Evolutionary conservation across 2,329 filamentous ascomycete species (phyloP).

Genomic region (Sporothrix pallida): DNA sequence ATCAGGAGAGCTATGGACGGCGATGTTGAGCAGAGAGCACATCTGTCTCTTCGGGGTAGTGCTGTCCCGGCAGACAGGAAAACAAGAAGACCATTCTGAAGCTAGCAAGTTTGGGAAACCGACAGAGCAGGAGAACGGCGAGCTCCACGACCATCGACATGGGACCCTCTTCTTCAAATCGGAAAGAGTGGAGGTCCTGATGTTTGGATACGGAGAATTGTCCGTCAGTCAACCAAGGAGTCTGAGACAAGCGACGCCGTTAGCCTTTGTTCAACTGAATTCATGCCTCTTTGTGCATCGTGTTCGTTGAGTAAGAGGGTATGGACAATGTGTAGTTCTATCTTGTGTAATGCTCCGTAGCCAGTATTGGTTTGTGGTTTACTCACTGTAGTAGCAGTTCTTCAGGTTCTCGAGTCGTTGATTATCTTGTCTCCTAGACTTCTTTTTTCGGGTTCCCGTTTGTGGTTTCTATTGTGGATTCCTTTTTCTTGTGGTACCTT

Average conservation of each 20-base stretch:
- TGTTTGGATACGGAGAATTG: neutral
- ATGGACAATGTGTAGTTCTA: too few relatives aligned
- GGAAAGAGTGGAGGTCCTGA: neutral
- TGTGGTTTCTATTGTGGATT: neutral
- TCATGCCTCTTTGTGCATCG: neutral
- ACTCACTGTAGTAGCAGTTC: too few relatives aligned
- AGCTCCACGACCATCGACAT: neutral
- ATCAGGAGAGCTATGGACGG: neutral
- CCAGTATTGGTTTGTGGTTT: too few relatives aligned
- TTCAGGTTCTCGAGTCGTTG: neutral
- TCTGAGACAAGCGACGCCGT: neutral
- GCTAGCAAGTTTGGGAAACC: neutral
- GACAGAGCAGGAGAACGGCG: neutral
- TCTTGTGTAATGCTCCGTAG: too few relatives aligned
- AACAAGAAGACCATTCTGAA: neutral
- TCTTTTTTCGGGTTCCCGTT: neutral
- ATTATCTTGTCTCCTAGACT: neutral
- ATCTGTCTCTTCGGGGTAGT: neutral
- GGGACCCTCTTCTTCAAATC: neutral
- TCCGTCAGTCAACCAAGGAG: neutral
- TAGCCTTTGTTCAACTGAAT: neutral
- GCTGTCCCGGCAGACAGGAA: neutral
- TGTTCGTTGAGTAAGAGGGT: too few relatives aligned
- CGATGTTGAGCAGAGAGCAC: neutral
- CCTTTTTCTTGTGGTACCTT: neutral